A percentile compares a stretch with the other conserved stretches of the same genome.
phyloP scores from a whole-genome alignment of 495 filamentous ascomycete species.

The Penicillium waksmanii region DNA sequence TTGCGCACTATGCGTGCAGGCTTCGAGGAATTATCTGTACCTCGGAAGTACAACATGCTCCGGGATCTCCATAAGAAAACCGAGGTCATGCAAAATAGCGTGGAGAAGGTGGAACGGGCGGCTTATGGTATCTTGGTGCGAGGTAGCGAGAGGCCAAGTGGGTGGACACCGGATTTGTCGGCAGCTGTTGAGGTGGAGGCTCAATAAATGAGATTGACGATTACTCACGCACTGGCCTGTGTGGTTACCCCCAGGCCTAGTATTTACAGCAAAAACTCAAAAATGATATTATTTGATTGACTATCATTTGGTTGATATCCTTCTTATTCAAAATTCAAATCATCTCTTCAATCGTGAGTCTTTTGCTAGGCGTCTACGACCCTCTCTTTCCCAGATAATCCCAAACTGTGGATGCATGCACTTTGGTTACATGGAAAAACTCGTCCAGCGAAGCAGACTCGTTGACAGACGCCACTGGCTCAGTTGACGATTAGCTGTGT shows the following conservation, averaged over 20 bases:
- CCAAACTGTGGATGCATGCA: slow-evolving; percentile 12
- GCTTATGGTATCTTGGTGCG: slow-evolving; percentile 85
- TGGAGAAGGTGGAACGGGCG: slow-evolving; percentile 90
- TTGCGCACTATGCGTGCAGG: slow-evolving; percentile 70
- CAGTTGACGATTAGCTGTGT: neutral
- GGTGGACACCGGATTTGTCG: slow-evolving; percentile 85
- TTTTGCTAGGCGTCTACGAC: neutral
- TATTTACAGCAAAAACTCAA: too few relatives aligned
- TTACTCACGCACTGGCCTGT: neutral
- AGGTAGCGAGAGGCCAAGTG: slow-evolving; percentile 85
- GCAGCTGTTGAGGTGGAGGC: slow-evolving; percentile 50
- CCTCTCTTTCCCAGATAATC: slow-evolving; percentile 3
- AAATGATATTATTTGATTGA: too few relatives aligned
- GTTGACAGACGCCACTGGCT: neutral
- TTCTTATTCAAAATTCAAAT: neutral
- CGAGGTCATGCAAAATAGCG: slow-evolving; percentile 82
- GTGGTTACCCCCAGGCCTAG: neutral
- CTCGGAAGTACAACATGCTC: slow-evolving; percentile 47
- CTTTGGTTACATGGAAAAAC: slow-evolving; percentile 12
- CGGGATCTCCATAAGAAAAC: slow-evolving; percentile 77
- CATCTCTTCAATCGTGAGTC: neutral
- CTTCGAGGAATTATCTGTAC: slow-evolving; percentile 71
- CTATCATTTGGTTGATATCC: too few relatives aligned
- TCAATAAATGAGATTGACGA: slow-evolving; percentile 28
- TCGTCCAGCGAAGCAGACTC: slow-evolving; percentile 9